A percentile compares a stretch with the other conserved stretches of the same genome.
phyloP scores from a whole-genome alignment of 2,329 filamentous ascomycete species.

The Aspergillus awamori region DNA sequence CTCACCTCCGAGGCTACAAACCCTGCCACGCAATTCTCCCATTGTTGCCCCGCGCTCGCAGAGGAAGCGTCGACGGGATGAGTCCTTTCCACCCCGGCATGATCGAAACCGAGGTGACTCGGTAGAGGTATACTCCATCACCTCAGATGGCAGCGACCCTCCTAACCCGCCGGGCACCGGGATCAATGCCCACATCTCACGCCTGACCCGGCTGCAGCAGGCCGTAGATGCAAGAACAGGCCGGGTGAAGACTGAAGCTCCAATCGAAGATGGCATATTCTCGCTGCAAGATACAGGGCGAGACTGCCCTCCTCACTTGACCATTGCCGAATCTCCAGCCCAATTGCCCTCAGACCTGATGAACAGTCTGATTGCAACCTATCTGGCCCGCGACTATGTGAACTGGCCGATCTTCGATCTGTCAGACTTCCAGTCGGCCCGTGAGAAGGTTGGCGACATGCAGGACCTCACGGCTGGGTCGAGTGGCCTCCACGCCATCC shows the following conservation, averaged over 20 bases:
- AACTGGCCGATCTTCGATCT: conserved; percentile 30
- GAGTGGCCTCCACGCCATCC: conserved; percentile 21
- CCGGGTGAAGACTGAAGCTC: conserved; percentile 15
- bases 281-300: neutral
- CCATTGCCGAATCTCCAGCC: neutral
- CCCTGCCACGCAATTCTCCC: neutral
- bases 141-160: conserved; percentile 13
- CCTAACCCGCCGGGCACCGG: neutral
- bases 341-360: conserved; percentile 20
- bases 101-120: neutral
- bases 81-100: neutral
- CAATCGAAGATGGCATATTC: neutral
- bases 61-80: neutral
- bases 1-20: neutral
- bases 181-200: conserved; percentile 3
- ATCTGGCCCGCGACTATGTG: conserved; percentile 30
- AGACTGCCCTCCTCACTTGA: neutral
- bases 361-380: conserved; percentile 23
- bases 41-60: neutral
- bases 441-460: conserved; percentile 12
- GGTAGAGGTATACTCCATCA: conserved; percentile 7
- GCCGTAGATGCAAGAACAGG: conserved; percentile 9
- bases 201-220: conserved; percentile 13
- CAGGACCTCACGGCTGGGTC: conserved; percentile 10
- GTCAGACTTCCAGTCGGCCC: conserved; percentile 20